Conservation (phyloP, 768 basidiomycete species). For the Mrakia hoshinonis region DNA sequence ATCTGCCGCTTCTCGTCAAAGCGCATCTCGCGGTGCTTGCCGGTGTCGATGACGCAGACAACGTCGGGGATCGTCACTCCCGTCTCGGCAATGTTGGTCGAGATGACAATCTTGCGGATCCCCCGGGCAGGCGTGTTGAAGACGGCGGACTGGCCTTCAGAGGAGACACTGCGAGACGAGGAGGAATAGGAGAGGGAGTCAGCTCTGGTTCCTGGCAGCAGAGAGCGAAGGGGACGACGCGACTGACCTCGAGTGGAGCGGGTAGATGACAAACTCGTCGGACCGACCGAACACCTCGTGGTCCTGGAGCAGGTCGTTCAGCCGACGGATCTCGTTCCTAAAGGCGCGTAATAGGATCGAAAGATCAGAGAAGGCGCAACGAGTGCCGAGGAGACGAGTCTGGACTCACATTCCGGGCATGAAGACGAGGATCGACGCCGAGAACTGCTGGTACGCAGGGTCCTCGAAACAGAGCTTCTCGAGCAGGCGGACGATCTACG, state of each 20-base stretch:
- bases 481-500: constrained; percentile 60
- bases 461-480: constrained; percentile 74
- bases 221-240: background rate
- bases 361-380: background rate
- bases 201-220: background rate
- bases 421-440: constrained; percentile 77
- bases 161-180: constrained; percentile 51
- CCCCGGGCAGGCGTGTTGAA: constrained; percentile 78
- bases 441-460: constrained; percentile 49
- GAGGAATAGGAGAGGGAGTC: background rate
- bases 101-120: constrained; percentile 85
- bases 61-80: constrained; percentile 98
- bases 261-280: constrained; percentile 63
- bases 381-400: background rate
- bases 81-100: constrained; percentile 83
- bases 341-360: background rate
- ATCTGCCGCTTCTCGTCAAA: constrained; percentile 97
- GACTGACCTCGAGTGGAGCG: constrained; percentile 66
- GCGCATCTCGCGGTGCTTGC: constrained; percentile 89
- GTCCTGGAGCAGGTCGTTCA: constrained; percentile 70
- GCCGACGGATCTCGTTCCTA: constrained; percentile 70
- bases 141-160: constrained; percentile 78
- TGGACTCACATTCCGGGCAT: constrained; percentile 68
- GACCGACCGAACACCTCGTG: constrained; percentile 61
- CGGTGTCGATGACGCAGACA: constrained; percentile 83